phyloP scores from a whole-genome alignment of 345 rosid genomes.

The Cardiospermum halicacabum region DNA sequence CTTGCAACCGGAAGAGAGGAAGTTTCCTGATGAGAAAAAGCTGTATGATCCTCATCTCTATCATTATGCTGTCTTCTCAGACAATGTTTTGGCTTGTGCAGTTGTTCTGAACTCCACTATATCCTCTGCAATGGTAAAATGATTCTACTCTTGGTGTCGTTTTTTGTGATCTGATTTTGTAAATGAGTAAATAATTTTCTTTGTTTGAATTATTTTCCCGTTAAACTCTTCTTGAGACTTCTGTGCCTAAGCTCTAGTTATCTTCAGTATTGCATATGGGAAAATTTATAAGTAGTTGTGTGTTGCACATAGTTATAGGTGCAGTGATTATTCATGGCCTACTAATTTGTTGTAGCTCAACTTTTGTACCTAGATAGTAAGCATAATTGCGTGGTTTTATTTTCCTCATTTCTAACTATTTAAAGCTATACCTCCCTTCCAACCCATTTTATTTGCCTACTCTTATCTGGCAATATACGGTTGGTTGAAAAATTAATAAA shows the following conservation, averaged over 20 bases:
- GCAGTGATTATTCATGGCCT: background rate
- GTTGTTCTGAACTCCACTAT: constrained; percentile 83
- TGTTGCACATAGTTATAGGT: background rate
- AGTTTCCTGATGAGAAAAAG: constrained; percentile 55
- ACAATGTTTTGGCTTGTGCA: constrained; percentile 79
- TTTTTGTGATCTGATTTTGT: background rate
- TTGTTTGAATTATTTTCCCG: background rate
- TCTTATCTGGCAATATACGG: too few relatives aligned
- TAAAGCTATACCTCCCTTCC: too few relatives aligned
- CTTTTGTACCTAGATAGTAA: background rate
- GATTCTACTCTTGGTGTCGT: constrained; percentile 7
- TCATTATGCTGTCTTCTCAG: constrained; percentile 84
- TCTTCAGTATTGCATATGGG: background rate
- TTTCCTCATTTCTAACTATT: background rate
- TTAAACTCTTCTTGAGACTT: constrained; percentile 6
- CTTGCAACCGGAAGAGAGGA: constrained; percentile 61
- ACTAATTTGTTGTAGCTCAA: background rate
- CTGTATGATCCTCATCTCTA: constrained; percentile 44
- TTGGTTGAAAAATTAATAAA: too few relatives aligned
- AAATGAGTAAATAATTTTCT: background rate
- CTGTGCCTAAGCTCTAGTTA: background rate
- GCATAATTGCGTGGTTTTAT: background rate
- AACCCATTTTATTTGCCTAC: too few relatives aligned
- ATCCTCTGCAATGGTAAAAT: constrained; percentile 60
- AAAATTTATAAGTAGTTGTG: background rate